A percentile compares a stretch with the other conserved stretches of the same genome.
Evolutionary conservation across 2,329 filamentous ascomycete genomes (phyloP).

Genomic region (Scedosporium minutisporum): DNA sequence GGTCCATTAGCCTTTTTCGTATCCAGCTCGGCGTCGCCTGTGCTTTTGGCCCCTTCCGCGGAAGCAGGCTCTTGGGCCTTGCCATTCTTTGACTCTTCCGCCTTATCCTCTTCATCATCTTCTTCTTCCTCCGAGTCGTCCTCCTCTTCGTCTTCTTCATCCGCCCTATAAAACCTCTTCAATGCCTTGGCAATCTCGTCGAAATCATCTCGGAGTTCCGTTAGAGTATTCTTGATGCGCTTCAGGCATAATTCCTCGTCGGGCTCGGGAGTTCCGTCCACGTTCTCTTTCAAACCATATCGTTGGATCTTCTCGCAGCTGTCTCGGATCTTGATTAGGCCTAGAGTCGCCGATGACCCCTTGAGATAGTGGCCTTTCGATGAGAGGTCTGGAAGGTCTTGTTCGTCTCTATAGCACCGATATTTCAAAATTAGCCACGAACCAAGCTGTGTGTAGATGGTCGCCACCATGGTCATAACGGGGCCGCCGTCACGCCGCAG

Average conservation of each 20-base stretch:
- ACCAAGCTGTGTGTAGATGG: background rate
- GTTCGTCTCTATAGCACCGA: background rate
- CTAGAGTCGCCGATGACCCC: slow-evolving; percentile 89
- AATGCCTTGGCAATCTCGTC: slow-evolving; percentile 61
- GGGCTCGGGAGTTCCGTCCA: slow-evolving; percentile 58
- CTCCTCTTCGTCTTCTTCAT: slow-evolving; percentile 6
- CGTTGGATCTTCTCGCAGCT: slow-evolving; percentile 96
- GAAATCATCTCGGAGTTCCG: slow-evolving; percentile 67
- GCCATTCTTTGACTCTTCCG: slow-evolving; percentile 4
- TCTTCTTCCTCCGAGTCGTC: slow-evolving; percentile 8
- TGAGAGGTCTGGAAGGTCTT: slow-evolving; percentile 65
- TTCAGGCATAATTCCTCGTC: slow-evolving; percentile 60
- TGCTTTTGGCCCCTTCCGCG: background rate
- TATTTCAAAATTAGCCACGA: background rate
- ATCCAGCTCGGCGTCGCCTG: background rate
- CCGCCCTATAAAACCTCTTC: slow-evolving; percentile 48
- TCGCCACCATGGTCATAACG: background rate
- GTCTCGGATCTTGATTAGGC: slow-evolving; percentile 82
- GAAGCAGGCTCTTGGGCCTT: background rate
- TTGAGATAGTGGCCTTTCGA: slow-evolving; percentile 91
- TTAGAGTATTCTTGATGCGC: slow-evolving; percentile 61
- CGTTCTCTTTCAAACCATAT: slow-evolving; percentile 73
- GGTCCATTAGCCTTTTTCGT: background rate
- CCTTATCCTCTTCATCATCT: slow-evolving; percentile 2
- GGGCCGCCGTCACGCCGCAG: background rate